A percentile compares a stretch with the other conserved stretches of the same genome.
These are phyloP conservation scores for Fistulifera solaris DNA, from an alignment of 108 stramenopile species.

Conservation along the genomic window DNA sequence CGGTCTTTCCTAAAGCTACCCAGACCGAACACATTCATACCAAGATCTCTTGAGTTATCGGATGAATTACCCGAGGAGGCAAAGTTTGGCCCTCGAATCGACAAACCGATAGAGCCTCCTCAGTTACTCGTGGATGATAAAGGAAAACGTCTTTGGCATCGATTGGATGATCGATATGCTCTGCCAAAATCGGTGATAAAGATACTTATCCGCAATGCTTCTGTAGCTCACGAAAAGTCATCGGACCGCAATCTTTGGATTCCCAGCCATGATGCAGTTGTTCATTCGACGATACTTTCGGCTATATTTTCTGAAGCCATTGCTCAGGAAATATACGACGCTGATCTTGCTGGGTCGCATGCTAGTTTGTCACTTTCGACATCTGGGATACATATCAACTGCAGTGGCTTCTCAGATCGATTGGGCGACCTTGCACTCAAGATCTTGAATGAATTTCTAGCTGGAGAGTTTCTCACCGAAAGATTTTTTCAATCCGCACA, in stretches of 20 bases:
- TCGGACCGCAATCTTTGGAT: slow-evolving; percentile 28
- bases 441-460: slow-evolving; percentile 31
- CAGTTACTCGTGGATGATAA: slow-evolving; percentile 38
- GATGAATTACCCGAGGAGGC: slow-evolving; percentile 66
- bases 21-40: slow-evolving; percentile 62
- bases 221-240: slow-evolving; percentile 29
- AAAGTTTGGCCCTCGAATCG: slow-evolving; percentile 51
- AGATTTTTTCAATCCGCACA: slow-evolving; percentile 45
- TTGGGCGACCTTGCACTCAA: slow-evolving; percentile 53
- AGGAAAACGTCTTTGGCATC: slow-evolving; percentile 65
- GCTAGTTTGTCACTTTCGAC: slow-evolving; percentile 59
- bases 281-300: slow-evolving; percentile 42
- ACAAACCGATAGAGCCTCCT: slow-evolving; percentile 69
- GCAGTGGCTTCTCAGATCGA: slow-evolving; percentile 72
- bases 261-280: slow-evolving; percentile 32
- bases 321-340: slow-evolving; percentile 81
- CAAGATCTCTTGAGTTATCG: slow-evolving; percentile 58
- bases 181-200: slow-evolving; percentile 59
- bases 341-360: slow-evolving; percentile 58
- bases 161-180: slow-evolving; percentile 81
- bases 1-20: slow-evolving; percentile 38
- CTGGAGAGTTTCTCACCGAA: slow-evolving; percentile 37
- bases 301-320: slow-evolving; percentile 56
- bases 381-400: slow-evolving; percentile 52
- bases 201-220: slow-evolving; percentile 51